These are phyloP conservation scores for Gossypium schwendimanii DNA, from an alignment of 441 rosid species.

Conservation along the genomic window DNA sequence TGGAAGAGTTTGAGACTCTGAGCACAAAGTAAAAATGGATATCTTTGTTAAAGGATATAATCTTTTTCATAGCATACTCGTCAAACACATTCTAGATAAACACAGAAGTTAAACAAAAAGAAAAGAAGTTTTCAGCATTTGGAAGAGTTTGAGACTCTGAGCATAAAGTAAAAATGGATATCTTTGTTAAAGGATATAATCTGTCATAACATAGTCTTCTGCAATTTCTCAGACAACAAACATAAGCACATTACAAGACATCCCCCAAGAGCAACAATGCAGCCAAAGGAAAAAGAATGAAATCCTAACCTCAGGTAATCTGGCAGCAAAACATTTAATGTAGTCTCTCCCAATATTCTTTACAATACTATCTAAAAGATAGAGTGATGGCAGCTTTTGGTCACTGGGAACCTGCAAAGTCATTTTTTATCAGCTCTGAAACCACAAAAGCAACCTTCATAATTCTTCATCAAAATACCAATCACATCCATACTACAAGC, in stretches of 20 bases:
- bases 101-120: neutral
- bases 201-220: neutral
- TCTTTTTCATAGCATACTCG: neutral
- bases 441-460: neutral
- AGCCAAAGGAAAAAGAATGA: slow-evolving; percentile 13
- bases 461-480: neutral
- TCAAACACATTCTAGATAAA: neutral
- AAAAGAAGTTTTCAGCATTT: too few relatives aligned
- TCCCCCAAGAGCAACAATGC: neutral
- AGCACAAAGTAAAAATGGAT: neutral
- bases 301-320: slow-evolving; percentile 75
- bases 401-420: slow-evolving; percentile 93
- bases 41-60: neutral
- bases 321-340: slow-evolving; percentile 72
- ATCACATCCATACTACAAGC: neutral
- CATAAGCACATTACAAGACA: slow-evolving; percentile 1
- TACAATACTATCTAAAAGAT: slow-evolving; percentile 97
- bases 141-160: neutral
- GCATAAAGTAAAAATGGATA: neutral
- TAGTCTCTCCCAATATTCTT: slow-evolving; percentile 94
- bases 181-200: neutral
- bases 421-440: slow-evolving; percentile 34
- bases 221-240: neutral
- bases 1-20: neutral
- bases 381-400: slow-evolving; percentile 95